phyloP scores from a whole-genome alignment of 441 rosid genomes.

The Erodium texanum region DNA sequence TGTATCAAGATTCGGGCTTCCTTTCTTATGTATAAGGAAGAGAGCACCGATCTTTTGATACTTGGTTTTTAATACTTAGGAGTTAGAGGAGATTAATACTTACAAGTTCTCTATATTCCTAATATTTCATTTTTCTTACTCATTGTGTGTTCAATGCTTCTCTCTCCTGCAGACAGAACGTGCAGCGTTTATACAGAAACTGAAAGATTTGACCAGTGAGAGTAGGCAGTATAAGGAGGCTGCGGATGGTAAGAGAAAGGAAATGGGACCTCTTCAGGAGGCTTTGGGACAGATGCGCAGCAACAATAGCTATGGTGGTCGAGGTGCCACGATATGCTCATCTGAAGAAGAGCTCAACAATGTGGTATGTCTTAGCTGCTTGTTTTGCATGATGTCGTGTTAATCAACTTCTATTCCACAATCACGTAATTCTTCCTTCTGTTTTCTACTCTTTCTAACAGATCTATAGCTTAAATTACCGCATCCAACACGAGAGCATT shows the following conservation, averaged over 20 bases:
- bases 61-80: no score
- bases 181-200: constrained; percentile 37
- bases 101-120: neutral
- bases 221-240: constrained; percentile 43
- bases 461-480: constrained; percentile 73
- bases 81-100: no score
- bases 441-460: constrained; percentile 21
- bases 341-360: constrained; percentile 87
- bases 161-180: constrained; percentile 39
- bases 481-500: constrained; percentile 90
- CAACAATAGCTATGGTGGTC: constrained; percentile 30
- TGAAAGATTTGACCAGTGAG: constrained; percentile 53
- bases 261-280: constrained; percentile 82
- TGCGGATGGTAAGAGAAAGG: constrained; percentile 60
- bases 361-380: neutral
- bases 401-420: neutral
- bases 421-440: neutral
- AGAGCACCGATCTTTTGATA: no score
- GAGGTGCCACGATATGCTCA: constrained; percentile 63
- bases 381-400: neutral
- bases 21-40: no score
- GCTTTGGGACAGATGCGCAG: constrained; percentile 76
- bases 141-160: neutral
- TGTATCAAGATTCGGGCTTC: no score
- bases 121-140: neutral